phyloP scores from a whole-genome alignment of 768 basidiomycete genomes.

The Boletus rubropictus region DNA sequence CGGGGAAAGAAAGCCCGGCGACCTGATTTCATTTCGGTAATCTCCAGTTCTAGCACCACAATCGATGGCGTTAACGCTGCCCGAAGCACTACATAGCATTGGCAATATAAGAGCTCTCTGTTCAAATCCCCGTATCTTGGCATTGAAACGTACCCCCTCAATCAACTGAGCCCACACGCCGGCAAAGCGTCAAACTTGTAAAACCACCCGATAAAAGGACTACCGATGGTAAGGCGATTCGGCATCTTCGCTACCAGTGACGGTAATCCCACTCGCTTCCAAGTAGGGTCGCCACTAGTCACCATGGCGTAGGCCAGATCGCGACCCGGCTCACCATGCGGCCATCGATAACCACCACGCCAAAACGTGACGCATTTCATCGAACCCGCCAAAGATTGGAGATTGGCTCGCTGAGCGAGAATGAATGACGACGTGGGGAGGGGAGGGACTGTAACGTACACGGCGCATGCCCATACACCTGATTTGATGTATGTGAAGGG shows the following conservation, averaged over 20 bases:
- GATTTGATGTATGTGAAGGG: not conserved
- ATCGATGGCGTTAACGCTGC: constrained; percentile 1
- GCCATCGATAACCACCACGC: constrained; percentile 13
- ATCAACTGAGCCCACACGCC: not conserved
- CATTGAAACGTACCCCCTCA: constrained; percentile 2
- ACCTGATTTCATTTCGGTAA: constrained; percentile 27
- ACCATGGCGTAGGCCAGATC: no score
- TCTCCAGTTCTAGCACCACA: constrained; percentile 9
- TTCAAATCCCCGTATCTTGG: not conserved
- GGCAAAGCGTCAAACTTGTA: not conserved
- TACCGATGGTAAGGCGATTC: no score
- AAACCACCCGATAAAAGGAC: no score
- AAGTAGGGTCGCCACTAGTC: not conserved
- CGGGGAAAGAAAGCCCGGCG: constrained; percentile 6
- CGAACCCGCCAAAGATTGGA: constrained; percentile 1
- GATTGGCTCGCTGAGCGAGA: constrained; percentile 13
- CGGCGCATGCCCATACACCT: constrained; percentile 7
- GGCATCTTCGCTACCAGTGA: not conserved
- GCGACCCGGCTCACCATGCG: not conserved
- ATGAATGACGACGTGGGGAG: not conserved
- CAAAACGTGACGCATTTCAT: constrained; percentile 22
- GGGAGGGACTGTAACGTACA: constrained; percentile 9
- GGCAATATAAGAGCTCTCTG: constrained; percentile 2
- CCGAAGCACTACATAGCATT: not conserved
- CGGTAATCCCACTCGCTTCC: not conserved